Evolutionary conservation across 179 eudicot species (phyloP), one percentile per base, ranked within the genome.

Genomic region (Pouteria campechiana): DNA sequence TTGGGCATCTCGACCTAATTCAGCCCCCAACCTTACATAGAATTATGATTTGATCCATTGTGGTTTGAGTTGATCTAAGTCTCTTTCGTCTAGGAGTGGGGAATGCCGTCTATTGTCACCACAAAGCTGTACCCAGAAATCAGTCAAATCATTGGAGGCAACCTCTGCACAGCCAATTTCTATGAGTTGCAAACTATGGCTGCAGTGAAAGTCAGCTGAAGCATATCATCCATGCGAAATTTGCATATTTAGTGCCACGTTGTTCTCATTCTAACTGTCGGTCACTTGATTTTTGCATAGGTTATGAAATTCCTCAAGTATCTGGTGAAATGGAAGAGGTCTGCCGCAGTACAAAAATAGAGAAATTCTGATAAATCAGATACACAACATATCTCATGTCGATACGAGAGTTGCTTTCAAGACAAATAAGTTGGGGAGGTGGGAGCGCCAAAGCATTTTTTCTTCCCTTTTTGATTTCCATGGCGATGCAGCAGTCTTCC

Each of bases 291-390:
- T 6, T 41, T 44, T 20, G 37, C 54, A 61, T 69, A 80, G 90
- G 93, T 82, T 7, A 72, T 75, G 93, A 73, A 72, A 36, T 73
- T 78, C 42, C 83, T 82, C 38, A 72, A 72, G 64, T 61, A 61
- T 18, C 65, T 82, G 47, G 83, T 65, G 20, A 40, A 41, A 10
- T 75, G 79, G 93, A 75, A 75, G 52, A 41, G 53, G 50, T 40
- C 61, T 41, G 25, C 29, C 21, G 32, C 38, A 17, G 23, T 7
- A 14, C 44, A 28, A 22, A 11, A 14, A 19, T 39, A n/a, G n/a
- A n/a, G n/a, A n/a, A n/a, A n/a, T n/a, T n/a, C n/a, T n/a, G n/a
- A n/a, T n/a, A n/a, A n/a, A n/a, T n/a, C n/a, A n/a, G n/a, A n/a
- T n/a, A n/a, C n/a, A n/a, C n/a, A n/a, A n/a, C n/a, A n/a, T n/a